Conservation (phyloP, 179 eudicot genomes). For the Actinidia arguta region DNA sequence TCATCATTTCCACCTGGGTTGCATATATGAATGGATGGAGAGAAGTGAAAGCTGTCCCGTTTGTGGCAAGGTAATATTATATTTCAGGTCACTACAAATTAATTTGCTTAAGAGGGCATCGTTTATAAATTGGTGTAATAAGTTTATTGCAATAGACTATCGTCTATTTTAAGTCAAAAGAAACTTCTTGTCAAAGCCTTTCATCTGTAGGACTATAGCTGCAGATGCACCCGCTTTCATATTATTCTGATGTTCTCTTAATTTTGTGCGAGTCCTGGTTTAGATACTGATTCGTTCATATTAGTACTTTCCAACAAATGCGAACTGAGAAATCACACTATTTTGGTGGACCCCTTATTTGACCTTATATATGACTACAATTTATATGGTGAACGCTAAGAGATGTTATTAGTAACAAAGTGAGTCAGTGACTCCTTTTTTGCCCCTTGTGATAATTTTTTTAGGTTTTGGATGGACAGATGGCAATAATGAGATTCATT, state of each 20-base stretch:
- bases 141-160: background rate
- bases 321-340: background rate
- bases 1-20: conserved; percentile 74
- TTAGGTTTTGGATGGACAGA: too few species aligned
- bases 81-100: background rate
- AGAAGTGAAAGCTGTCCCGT: conserved; percentile 69
- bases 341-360: background rate
- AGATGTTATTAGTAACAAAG: too few species aligned
- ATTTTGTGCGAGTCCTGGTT: background rate
- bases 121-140: background rate
- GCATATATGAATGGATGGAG: conserved; percentile 83
- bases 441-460: too few species aligned
- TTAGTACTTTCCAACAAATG: background rate
- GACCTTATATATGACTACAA: background rate
- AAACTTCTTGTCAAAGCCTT: background rate
- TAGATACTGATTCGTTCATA: too few species aligned
- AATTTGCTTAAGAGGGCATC: background rate
- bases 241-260: conserved; percentile 2
- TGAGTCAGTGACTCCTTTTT: too few species aligned
- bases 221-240: background rate
- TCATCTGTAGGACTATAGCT: background rate
- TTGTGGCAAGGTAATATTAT: conserved; percentile 58
- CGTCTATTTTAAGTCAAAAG: background rate
- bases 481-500: too few species aligned
- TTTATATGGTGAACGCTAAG: too few species aligned